These are phyloP conservation scores for Debaryomyces coudertii DNA, from an alignment of 1,139 yeast species.

Conservation along the genomic window DNA sequence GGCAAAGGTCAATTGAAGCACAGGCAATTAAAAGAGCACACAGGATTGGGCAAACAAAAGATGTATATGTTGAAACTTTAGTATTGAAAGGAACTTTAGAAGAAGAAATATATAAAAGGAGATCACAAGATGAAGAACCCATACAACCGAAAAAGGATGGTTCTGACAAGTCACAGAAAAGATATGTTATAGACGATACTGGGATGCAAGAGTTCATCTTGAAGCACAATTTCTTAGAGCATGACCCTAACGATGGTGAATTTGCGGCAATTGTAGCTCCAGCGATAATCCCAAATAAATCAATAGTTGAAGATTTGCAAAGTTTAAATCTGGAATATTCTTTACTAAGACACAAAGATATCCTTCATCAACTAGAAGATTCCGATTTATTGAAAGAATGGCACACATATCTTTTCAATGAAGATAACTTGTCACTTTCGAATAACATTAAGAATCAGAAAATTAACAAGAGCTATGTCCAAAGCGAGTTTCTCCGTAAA, in stretches of 20 bases:
- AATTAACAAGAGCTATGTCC: constrained; percentile 23
- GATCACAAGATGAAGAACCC: constrained; percentile 22
- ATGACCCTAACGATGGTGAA: constrained; percentile 30
- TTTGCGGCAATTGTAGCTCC: constrained; percentile 33
- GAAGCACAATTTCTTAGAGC: constrained; percentile 48
- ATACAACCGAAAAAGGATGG: constrained; percentile 23
- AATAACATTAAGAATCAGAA: constrained; percentile 30
- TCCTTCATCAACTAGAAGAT: constrained; percentile 10
- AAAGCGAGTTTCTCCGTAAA: constrained; percentile 26
- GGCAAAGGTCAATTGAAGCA: constrained; percentile 70
- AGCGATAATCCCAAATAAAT: constrained; percentile 13
- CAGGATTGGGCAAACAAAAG: constrained; percentile 63
- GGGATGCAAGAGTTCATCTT: constrained; percentile 61
- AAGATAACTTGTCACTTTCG: constrained; percentile 41
- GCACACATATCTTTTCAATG: constrained; percentile 49
- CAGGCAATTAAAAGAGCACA: constrained; percentile 77
- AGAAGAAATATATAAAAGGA: constrained; percentile 60
- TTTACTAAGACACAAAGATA: constrained; percentile 27
- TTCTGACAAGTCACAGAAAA: constrained; percentile 21
- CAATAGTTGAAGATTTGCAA: constrained; percentile 12
- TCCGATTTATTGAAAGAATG: constrained; percentile 30
- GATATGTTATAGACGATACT: constrained; percentile 54
- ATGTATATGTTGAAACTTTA: constrained; percentile 61
- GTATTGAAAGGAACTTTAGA: constrained; percentile 64
- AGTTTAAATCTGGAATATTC: constrained; percentile 24